A percentile compares a stretch with the other conserved stretches of the same genome.
These are phyloP conservation scores for Alternaria incomplexa DNA, from an alignment of 2,329 filamentous ascomycete species.

Conservation along the genomic window DNA sequence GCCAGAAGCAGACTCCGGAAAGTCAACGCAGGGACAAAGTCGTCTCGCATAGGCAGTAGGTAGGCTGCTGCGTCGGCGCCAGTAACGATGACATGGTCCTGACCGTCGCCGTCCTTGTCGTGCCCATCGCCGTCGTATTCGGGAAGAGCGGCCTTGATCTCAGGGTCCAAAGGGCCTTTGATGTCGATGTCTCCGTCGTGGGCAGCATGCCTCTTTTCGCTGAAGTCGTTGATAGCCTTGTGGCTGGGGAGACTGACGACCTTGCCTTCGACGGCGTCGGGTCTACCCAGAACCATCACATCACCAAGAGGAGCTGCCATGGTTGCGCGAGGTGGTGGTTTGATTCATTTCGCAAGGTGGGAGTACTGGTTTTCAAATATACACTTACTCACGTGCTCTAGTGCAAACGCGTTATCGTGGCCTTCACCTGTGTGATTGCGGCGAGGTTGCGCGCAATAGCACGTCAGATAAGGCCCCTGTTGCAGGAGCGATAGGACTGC, in stretches of 20 bases:
- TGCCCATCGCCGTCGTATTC: slow-evolving; percentile 7
- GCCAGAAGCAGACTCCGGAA: slow-evolving; percentile 18
- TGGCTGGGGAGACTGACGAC: slow-evolving; percentile 11
- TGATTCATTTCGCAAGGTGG: not conserved
- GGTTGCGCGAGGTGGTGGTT: not conserved
- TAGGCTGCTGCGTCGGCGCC: slow-evolving; percentile 22
- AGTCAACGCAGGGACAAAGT: slow-evolving; percentile 14
- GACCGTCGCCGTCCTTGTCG: slow-evolving; percentile 1
- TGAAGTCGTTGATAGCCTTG: slow-evolving; percentile 17
- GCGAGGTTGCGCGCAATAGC: slow-evolving; percentile 1
- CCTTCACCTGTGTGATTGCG: slow-evolving; percentile 3
- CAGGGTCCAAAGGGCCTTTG: slow-evolving; percentile 12
- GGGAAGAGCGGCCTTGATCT: slow-evolving; percentile 15
- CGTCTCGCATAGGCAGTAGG: slow-evolving; percentile 19
- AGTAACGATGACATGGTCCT: slow-evolving; percentile 15
- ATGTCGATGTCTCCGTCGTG: slow-evolving; percentile 6
- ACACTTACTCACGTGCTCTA: not conserved
- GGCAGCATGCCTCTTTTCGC: slow-evolving; percentile 14
- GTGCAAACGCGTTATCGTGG: slow-evolving; percentile 1
- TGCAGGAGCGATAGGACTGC: not conserved
- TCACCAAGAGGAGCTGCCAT: slow-evolving; percentile 21
- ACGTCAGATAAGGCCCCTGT: slow-evolving; percentile 1
- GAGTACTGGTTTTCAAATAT: not conserved
- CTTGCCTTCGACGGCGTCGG: slow-evolving; percentile 17
- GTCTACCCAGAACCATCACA: slow-evolving; percentile 11